Percentiles rank a stretch among this genome's conserved stretches.
Evolutionary conservation across 2,329 filamentous ascomycete genomes (phyloP).

Genomic region (Paecilomyces dactylethromorphus): DNA sequence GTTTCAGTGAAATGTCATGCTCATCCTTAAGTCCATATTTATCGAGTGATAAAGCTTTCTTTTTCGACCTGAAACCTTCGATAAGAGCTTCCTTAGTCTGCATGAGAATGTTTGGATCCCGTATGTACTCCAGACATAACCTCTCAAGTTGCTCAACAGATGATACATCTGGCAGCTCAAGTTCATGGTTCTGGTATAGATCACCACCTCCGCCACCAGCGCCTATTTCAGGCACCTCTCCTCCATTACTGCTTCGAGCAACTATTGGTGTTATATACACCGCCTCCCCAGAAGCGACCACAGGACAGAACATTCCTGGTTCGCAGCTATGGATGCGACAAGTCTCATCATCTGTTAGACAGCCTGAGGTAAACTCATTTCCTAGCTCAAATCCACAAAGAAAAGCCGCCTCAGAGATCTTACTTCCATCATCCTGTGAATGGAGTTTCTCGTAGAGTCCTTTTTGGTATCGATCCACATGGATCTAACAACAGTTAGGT

Average conservation of each 20-base stretch:
- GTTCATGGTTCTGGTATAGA: conserved; percentile 59
- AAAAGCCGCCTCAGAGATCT: conserved; percentile 55
- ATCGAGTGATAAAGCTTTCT: conserved; percentile 30
- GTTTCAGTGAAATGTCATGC: conserved; percentile 29
- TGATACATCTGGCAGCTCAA: conserved; percentile 50
- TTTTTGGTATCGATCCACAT: conserved; percentile 76
- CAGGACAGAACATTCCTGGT: conserved; percentile 48
- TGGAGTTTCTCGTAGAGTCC: conserved; percentile 62
- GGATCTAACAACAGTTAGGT: conserved; percentile 48
- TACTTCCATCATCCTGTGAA: conserved; percentile 32
- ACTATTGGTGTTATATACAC: conserved; percentile 77
- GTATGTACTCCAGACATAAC: conserved; percentile 41
- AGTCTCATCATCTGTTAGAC: conserved; percentile 57
- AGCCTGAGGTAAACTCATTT: conserved; percentile 63
- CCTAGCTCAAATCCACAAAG: conserved; percentile 70
- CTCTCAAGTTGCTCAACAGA: conserved; percentile 48
- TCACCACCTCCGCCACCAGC: conserved; percentile 75
- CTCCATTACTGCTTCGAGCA: conserved; percentile 50
- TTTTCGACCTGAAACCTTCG: conserved; percentile 25
- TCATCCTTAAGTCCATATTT: conserved; percentile 29
- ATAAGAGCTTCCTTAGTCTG: conserved; percentile 23
- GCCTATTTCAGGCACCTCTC: conserved; percentile 64
- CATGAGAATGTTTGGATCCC: conserved; percentile 18
- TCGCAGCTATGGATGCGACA: conserved; percentile 82
- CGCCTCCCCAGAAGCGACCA: conserved; percentile 42